These are phyloP conservation scores for Serendipita sp. DNA, from an alignment of 768 basidiomycete species.

Conservation along the genomic window DNA sequence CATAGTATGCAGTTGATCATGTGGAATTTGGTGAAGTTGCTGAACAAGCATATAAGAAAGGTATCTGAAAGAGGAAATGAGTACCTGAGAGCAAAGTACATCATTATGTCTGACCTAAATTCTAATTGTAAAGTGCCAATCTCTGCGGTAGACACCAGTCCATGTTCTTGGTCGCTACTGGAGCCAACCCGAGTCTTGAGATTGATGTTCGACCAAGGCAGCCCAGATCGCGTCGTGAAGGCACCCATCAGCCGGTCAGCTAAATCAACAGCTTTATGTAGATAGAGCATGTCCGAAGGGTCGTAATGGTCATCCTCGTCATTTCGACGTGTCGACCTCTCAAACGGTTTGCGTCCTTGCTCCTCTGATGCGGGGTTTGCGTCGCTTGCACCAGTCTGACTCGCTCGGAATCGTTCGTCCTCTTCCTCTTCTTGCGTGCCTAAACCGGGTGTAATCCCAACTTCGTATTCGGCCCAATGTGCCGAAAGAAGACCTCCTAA, in stretches of 20 bases:
- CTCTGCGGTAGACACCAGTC: constrained; percentile 56
- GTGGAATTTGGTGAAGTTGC: background rate
- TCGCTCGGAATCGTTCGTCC: background rate
- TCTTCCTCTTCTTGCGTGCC: background rate
- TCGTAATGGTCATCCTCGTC: background rate
- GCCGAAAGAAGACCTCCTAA: constrained; percentile 82
- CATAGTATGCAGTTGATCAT: background rate
- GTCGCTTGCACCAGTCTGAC: background rate
- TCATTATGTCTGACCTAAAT: constrained; percentile 34
- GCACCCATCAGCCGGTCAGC: constrained; percentile 70
- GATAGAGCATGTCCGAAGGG: constrained; percentile 37
- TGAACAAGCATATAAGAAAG: background rate
- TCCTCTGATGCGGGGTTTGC: background rate
- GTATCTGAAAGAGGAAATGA: background rate
- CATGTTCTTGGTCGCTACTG: constrained; percentile 38
- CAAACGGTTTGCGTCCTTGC: background rate
- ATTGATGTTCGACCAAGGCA: constrained; percentile 57
- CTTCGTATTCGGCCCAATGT: constrained; percentile 24
- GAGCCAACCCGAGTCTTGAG: constrained; percentile 44
- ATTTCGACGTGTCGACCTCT: background rate
- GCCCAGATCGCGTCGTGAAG: constrained; percentile 65
- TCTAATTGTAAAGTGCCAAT: constrained; percentile 86
- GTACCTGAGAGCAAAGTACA: no score
- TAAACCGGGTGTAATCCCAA: constrained; percentile 3
- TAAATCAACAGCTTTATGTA: constrained; percentile 65